These are phyloP conservation scores for Botrytis medusae DNA, from an alignment of 2,329 filamentous ascomycete genomes.

Conservation along the genomic window DNA sequence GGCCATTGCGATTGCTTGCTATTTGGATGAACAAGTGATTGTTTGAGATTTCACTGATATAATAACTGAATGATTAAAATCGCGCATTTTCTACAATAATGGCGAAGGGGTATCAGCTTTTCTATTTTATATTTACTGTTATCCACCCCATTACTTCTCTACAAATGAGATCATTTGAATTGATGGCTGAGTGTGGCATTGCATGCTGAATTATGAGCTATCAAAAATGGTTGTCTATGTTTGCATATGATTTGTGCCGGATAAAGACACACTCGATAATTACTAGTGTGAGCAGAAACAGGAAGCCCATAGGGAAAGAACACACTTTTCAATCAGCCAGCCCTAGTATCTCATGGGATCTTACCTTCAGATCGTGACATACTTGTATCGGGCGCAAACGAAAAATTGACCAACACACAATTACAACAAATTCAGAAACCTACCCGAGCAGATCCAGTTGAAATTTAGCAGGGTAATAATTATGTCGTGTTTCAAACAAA, in stretches of 20 bases:
- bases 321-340: neutral
- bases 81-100: neutral
- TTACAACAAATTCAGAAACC: too few relatives aligned
- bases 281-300: neutral
- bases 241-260: neutral
- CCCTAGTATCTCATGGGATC: neutral
- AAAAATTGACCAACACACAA: neutral
- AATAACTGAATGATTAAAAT: neutral
- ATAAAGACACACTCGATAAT: neutral
- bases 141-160: neutral
- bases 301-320: neutral
- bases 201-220: neutral
- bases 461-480: neutral
- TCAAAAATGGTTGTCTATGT: neutral
- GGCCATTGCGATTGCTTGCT: neutral
- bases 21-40: neutral
- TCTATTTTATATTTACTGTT: neutral
- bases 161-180: neutral
- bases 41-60: neutral
- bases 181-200: neutral
- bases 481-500: neutral
- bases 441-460: too few relatives aligned
- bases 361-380: accelerated
- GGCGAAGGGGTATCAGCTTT: neutral
- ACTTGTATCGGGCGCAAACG: neutral